Base-by-base conservation (phyloP, 768 basidiomycete genomes). In the Mycena maculata region DNA sequence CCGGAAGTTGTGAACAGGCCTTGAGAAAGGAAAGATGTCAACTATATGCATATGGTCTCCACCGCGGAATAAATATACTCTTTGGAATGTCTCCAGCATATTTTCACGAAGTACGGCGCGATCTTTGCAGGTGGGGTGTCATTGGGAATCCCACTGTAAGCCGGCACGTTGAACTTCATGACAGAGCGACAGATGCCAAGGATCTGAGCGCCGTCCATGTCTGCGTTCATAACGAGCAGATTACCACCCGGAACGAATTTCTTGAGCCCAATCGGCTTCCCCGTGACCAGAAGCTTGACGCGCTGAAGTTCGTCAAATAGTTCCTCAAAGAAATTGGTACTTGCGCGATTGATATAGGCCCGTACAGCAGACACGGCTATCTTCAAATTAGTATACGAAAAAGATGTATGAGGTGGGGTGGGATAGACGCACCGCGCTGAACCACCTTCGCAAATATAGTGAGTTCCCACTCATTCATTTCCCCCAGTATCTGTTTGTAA, bases 141-240 rank as follows among this genome's bases (percentile, higher is more conserved):
- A 4, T 39, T 50, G 1, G 57, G 48, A 39, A 65, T 69, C 10
- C 58, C 52, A 41, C 63, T 65, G 52, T 56, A 65, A 4, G 30
- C 33, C 2, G 53, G 54, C 25, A 27, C 48, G 22, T 57, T 65
- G 2, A 38, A 33, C 22, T 66, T 65, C 53, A 70, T 41, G 20
- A 70, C 16, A 9, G 69, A 67, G 30, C 54, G 57, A 1, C 50
- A 49, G 2, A 49, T 56, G 4, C 56, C 67, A 22, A 65, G 47
- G 8, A 60, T 28, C 33, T 69, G 64, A 0, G 68, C 63, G 16
- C 59, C 53, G n/a, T 70, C 68, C 68, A 70, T 70, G 49, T 70
- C 68, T 0, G 60, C 49, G 20, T 57, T 65, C 47, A 65, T 49
- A 1, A 42, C 62, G 15, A 69, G 36, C 1, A 66, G 8, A 47